phyloP scores from a whole-genome alignment of 2,329 filamentous ascomycete species.

The Phaeosphaeria sp. region DNA sequence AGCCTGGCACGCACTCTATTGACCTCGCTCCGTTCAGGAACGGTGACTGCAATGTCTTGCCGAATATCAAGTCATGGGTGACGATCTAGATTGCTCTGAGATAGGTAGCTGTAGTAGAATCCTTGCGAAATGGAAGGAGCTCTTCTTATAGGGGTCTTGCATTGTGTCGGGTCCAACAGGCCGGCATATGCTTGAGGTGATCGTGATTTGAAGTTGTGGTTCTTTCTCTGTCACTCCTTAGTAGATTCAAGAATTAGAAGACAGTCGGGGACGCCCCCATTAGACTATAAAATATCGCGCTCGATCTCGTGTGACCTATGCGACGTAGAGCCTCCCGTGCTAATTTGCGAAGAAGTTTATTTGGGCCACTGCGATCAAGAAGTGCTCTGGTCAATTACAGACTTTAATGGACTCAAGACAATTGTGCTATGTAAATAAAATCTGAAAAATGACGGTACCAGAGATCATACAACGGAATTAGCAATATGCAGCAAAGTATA shows the following conservation, averaged over 20 bases:
- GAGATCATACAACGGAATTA: too few relatives aligned
- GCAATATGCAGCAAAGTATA: background rate
- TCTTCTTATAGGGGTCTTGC: background rate
- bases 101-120: too few relatives aligned
- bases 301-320: too few relatives aligned
- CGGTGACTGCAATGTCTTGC: constrained; percentile 6
- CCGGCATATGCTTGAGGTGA: background rate
- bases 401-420: too few relatives aligned
- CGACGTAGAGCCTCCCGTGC: too few relatives aligned
- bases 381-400: too few relatives aligned
- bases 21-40: constrained; percentile 7
- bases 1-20: constrained; percentile 7
- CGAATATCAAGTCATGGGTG: constrained; percentile 10
- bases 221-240: constrained; percentile 2
- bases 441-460: too few relatives aligned
- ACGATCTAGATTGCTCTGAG: background rate
- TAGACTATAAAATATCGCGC: background rate
- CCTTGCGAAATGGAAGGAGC: background rate
- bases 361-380: too few relatives aligned
- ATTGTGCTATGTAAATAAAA: too few relatives aligned
- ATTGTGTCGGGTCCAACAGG: background rate
- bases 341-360: too few relatives aligned
- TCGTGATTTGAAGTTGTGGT: background rate
- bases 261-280: constrained; percentile 3
- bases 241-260: background rate